These are phyloP conservation scores for Pythium plurisporium DNA, from an alignment of 352 stramenopile genomes.

Conservation along the genomic window DNA sequence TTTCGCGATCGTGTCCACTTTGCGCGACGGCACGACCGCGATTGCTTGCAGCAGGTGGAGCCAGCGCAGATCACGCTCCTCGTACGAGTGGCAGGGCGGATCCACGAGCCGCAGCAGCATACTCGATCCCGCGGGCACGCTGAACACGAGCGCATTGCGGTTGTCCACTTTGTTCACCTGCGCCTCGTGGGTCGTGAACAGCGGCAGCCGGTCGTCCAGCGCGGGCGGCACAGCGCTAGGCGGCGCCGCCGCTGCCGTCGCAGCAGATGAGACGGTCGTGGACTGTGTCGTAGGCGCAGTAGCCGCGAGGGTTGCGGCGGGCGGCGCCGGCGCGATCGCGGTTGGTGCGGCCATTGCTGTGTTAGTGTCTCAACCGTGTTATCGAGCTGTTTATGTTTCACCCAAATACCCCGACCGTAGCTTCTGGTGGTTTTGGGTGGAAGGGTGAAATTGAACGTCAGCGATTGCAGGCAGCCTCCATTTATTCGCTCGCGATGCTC, in stretches of 20 bases:
- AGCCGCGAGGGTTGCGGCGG: background rate
- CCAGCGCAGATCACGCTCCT: constrained; percentile 59
- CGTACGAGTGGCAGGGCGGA: constrained; percentile 46
- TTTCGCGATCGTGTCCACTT: constrained; percentile 42
- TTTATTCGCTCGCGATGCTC: background rate
- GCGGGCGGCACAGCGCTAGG: constrained; percentile 2
- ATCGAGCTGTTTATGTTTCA: too few relatives aligned
- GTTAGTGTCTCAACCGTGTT: background rate
- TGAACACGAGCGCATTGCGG: constrained; percentile 54
- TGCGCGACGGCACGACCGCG: constrained; percentile 56
- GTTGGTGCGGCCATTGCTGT: constrained; percentile 7
- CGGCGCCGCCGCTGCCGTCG: background rate
- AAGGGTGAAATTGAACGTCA: constrained; percentile 4
- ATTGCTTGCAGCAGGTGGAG: constrained; percentile 64
- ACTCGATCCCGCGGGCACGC: constrained; percentile 41
- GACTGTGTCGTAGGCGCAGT: background rate
- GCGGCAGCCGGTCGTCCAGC: constrained; percentile 31
- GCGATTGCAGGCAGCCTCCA: background rate
- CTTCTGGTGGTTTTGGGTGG: background rate
- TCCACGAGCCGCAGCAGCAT: constrained; percentile 49
- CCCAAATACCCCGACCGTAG: constrained; percentile 3
- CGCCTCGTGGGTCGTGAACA: constrained; percentile 48
- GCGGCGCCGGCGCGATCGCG: background rate
- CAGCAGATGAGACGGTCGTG: background rate
- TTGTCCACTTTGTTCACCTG: constrained; percentile 49